Evolutionary conservation across 805 yeast genomes (phyloP).

Genomic region (Pichia ethanolica): DNA sequence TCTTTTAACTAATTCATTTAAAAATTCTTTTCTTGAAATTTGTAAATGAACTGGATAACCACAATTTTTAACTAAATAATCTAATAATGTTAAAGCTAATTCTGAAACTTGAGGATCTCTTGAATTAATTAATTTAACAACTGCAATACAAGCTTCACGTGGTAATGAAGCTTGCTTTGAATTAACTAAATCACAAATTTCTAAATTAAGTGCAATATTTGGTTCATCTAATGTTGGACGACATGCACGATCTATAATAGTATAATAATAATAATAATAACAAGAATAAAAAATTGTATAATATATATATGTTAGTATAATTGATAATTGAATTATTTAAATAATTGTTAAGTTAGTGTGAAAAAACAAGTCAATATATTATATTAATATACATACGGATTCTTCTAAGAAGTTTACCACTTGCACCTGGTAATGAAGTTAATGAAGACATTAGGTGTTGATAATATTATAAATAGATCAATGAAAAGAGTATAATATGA

Average conservation of each 20-base stretch:
- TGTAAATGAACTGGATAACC: constrained; percentile 96
- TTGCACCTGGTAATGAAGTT: constrained; percentile 27
- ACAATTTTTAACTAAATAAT: constrained; percentile 91
- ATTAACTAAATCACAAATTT: constrained; percentile 88
- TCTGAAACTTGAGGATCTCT: constrained; percentile 85
- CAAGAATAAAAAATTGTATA: background rate
- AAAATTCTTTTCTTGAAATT: constrained; percentile 87
- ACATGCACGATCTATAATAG: constrained; percentile 71
- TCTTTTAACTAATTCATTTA: constrained; percentile 84
- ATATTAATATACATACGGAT: constrained; percentile 24
- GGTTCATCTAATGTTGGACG: constrained; percentile 79
- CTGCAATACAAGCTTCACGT: constrained; percentile 83
- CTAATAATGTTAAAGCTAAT: constrained; percentile 59
- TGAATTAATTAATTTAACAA: constrained; percentile 75
- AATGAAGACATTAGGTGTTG: constrained; percentile 23
- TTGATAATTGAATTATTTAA: too few relatives aligned
- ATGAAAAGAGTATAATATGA: too few relatives aligned
- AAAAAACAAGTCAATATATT: background rate
- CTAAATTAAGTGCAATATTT: constrained; percentile 78
- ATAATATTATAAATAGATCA: too few relatives aligned
- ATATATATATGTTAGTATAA: constrained; percentile 7
- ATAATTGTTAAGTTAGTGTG: too few relatives aligned
- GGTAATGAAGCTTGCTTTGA: constrained; percentile 88
- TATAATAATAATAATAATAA: background rate
- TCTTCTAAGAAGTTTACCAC: constrained; percentile 31